Evolutionary conservation across 306 rosid species (phyloP), one percentile per base, ranked within the genome.

Genomic region (Glycine soja): DNA sequence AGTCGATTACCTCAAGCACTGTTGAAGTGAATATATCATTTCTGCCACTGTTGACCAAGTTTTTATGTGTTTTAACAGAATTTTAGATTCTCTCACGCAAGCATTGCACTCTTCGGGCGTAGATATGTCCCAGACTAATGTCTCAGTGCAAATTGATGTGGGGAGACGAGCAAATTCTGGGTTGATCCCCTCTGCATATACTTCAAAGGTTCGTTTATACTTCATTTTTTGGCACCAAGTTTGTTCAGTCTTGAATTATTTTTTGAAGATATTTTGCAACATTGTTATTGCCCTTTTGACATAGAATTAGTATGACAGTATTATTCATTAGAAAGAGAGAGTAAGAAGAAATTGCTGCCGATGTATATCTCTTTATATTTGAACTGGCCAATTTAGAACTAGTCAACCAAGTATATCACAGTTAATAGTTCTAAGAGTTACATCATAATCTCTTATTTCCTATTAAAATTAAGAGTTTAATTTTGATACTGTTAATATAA

Each of bases 81-180:
- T 96, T 74, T 82, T 88, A 66, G 88, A 87, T 82, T 87, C 87
- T 84, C 87, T 96, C 75, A 93, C 90, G 5, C 91, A 84, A 76
- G 91, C 88, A 0, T 88, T 96, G 85, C 93, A 68, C 70, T 92
- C 91, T 78, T 92, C 97, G 3, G 98, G 99, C 11, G 87, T 96
- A 76, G 97, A 93, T 83, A 71, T 96, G 89, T 93, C 94, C 57
- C 90, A 88, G 88, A 61, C 95, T 82, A 92, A 78, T 65, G 85
- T 93, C 77, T 89, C 97, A 2, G 99, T 96, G 83, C 88, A 93
- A 86, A 57, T 96, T 51, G 93, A 96, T 87, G 97, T 93, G 16
- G 92, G 91, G 14, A 88, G 84, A 76, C 87, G 73, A 74, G 72
- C 89, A 72, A 85, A 80, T 73, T 32, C 86, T 16, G 85, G 82